Evolutionary conservation across 2,329 filamentous ascomycete genomes (phyloP), one percentile per base, ranked within the genome.

Genomic region (Colletotrichum tofieldiae): DNA sequence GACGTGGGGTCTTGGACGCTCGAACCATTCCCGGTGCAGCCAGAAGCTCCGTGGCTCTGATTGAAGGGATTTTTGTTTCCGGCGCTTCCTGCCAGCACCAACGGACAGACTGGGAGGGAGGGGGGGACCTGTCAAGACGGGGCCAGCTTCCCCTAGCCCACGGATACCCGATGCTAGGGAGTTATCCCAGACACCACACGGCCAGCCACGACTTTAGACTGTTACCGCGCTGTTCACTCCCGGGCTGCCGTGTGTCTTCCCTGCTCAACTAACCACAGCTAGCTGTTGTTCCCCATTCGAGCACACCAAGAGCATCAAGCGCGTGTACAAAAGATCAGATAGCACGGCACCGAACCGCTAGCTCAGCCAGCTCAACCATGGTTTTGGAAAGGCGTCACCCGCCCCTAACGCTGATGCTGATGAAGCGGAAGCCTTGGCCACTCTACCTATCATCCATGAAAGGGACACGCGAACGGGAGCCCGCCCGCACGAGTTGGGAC

Each of bases 1-100:
- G 68, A 68, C 72, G 71, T 61, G 67, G 60, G 55, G 12, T 55
- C 45, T 43, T 8, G 18, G 39, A 41, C 23, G 43, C 67, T 62
- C 61, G 61, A 65, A 58, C 71, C 71, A 73, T 71, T 66, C 71
- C 55, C 49, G 49, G 61, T 35, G 20, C 35, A 26, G 66, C 14
- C 23, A 70, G 43, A 39, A 43, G 47, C 49, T 73, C 71, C 55
- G 55, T 51, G 49, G 18, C 23, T 71, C 63, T 74, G 73, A 74
- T 74, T 74, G 73, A 74, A 67, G 73, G 73, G 65, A 73, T 65
- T 65, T 74, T 63, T 71, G 71, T 65, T 64, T 73, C 73, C 71
- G 73, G 72, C 71, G 67, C 66, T 73, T 65, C 47, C 58, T 55
- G 35, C 37, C 52, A 63, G 54, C 69, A 65, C 71, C 54, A 73